Conservation (phyloP, 2,329 filamentous ascomycete species). For the Penicillium sp. region DNA sequence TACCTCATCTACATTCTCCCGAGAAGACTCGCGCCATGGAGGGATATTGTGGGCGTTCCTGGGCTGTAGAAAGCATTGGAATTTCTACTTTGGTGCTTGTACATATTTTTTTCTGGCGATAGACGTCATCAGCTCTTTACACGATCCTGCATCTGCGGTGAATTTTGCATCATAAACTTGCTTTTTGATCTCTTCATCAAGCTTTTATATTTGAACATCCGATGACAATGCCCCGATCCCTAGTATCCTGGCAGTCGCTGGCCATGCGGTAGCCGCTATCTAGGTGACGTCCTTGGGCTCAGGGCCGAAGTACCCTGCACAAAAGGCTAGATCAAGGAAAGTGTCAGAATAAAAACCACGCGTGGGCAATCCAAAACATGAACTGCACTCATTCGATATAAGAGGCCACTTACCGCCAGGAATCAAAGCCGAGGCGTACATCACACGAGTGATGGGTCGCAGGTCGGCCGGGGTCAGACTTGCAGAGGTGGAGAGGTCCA, state of each 20-base stretch:
- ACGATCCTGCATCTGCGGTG: not conserved
- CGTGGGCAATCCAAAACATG: not conserved
- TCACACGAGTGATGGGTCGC: constrained; percentile 57
- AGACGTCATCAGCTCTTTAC: constrained; percentile 12
- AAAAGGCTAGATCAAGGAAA: constrained; percentile 34
- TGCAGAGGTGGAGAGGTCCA: constrained; percentile 37
- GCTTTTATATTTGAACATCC: not conserved
- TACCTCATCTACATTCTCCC: constrained; percentile 57
- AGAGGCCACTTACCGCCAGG: constrained; percentile 53
- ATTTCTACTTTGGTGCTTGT: constrained; percentile 5
- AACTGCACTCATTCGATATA: not conserved
- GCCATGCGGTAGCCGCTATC: not conserved
- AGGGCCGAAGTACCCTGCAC: constrained; percentile 38
- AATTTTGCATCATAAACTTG: not conserved
- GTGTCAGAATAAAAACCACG: not conserved
- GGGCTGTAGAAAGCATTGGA: constrained; percentile 32
- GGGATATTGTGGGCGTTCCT: constrained; percentile 49
- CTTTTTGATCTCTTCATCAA: not conserved
- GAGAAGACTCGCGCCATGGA: constrained; percentile 46
- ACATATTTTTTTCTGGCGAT: constrained; percentile 15
- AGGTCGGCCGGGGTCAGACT: constrained; percentile 47
- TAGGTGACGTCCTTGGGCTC: constrained; percentile 10
- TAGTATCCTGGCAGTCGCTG: not conserved
- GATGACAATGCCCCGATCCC: not conserved
- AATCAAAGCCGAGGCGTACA: constrained; percentile 60